phyloP scores from a whole-genome alignment of 208 protist species.

The Trypanosoma congolense region DNA sequence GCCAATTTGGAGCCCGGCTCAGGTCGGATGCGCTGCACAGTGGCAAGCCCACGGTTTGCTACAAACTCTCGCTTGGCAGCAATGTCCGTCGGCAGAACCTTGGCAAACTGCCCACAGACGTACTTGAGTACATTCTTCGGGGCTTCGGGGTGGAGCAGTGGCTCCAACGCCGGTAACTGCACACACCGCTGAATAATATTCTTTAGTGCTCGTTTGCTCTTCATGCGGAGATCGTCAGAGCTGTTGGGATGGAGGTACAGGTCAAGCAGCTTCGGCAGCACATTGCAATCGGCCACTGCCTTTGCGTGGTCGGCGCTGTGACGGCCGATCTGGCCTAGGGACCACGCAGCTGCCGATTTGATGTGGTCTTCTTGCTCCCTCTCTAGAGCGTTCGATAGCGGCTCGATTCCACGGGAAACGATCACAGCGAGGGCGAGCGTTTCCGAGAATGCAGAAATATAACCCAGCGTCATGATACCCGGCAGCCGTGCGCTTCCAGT shows the following conservation, averaged over 20 bases:
- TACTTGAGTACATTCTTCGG: slow-evolving; percentile 96
- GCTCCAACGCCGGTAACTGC: slow-evolving; percentile 94
- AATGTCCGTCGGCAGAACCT: slow-evolving; percentile 97
- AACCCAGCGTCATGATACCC: slow-evolving; percentile 98
- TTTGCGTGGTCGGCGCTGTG: slow-evolving; percentile 97
- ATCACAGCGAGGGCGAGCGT: slow-evolving; percentile 96
- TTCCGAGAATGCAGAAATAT: slow-evolving; percentile 97
- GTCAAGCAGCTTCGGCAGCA: slow-evolving; percentile 92
- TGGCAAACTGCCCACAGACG: slow-evolving; percentile 97
- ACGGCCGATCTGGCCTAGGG: slow-evolving; percentile 94
- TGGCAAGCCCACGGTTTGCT: slow-evolving; percentile 88
- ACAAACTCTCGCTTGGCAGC: slow-evolving; percentile 96
- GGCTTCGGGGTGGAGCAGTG: slow-evolving; percentile 92
- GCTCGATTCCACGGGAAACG: slow-evolving; percentile 89
- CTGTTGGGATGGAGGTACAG: slow-evolving; percentile 85
- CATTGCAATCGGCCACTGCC: slow-evolving; percentile 94
- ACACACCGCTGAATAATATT: slow-evolving; percentile 95
- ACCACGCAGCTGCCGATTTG: slow-evolving; percentile 91
- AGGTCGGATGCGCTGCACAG: slow-evolving; percentile 94
- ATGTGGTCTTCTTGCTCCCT: slow-evolving; percentile 94
- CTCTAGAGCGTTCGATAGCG: slow-evolving; percentile 90
- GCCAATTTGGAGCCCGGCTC: slow-evolving; percentile 93
- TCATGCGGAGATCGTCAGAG: slow-evolving; percentile 93
- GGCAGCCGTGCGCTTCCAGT: slow-evolving; percentile 90
- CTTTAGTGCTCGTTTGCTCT: slow-evolving; percentile 96